A percentile compares a stretch with the other conserved stretches of the same genome.
phyloP scores from a whole-genome alignment of 345 rosid species.

The Populus deltoides region DNA sequence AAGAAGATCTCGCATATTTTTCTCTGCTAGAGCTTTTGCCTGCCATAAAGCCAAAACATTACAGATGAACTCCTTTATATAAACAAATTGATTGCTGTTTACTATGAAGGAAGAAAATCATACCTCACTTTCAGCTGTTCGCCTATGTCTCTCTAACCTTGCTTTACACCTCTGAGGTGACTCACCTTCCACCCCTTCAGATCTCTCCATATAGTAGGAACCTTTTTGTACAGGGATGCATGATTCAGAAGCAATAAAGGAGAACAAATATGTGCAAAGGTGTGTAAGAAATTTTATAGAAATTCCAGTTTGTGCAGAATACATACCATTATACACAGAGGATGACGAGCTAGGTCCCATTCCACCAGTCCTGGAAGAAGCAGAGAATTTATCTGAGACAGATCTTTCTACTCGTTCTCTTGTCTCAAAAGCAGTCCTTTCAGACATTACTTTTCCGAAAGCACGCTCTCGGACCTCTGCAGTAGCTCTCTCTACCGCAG shows the following conservation, averaged over 20 bases:
- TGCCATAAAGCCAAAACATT: conserved; percentile 30
- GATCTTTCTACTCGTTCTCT: conserved; percentile 67
- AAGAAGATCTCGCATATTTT: conserved; percentile 85
- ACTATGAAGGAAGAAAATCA: conserved; percentile 2
- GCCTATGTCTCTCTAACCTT: conserved; percentile 76
- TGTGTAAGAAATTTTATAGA: neutral
- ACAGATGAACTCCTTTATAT: conserved; percentile 1
- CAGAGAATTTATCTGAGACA: conserved; percentile 55
- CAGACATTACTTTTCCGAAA: conserved; percentile 51
- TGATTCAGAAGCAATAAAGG: conserved; percentile 12
- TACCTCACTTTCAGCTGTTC: conserved; percentile 97
- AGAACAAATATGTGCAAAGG: neutral
- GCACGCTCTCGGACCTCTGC: conserved; percentile 95
- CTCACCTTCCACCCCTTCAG: conserved; percentile 69
- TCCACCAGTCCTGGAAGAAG: conserved; percentile 48
- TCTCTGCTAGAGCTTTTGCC: conserved; percentile 97
- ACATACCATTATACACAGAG: conserved; percentile 54
- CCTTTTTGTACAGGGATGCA: conserved; percentile 24
- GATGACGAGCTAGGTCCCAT: conserved; percentile 44
- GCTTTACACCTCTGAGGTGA: conserved; percentile 94
- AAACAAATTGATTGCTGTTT: neutral
- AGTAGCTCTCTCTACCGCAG: conserved; percentile 89
- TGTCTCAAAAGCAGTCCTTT: conserved; percentile 64
- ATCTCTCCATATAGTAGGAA: conserved; percentile 27
- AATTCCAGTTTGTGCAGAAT: neutral